phyloP scores from a whole-genome alignment of 2,329 filamentous ascomycete genomes.

The Graphiopsis chlorocephala region DNA sequence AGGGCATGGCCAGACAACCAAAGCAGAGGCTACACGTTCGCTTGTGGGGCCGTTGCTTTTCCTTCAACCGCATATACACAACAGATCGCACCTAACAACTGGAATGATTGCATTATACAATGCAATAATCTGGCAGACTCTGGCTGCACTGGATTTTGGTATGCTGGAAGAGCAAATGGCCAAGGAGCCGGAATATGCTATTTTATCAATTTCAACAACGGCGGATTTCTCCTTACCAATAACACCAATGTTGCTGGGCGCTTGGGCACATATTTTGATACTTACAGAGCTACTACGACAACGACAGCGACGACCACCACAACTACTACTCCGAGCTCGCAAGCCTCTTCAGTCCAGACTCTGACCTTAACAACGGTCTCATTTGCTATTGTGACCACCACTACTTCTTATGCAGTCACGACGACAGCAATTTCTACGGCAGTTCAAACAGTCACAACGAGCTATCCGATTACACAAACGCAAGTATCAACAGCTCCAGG shows the following conservation, averaged over 20 bases:
- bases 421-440: conserved; percentile 3
- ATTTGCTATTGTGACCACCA: conserved; percentile 1
- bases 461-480: neutral
- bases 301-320: neutral
- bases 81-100: conserved; percentile 2
- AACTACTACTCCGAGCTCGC: neutral
- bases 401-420: neutral
- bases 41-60: neutral
- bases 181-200: conserved; percentile 27
- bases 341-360: neutral
- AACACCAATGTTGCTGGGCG: conserved; percentile 3
- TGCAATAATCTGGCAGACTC: conserved; percentile 22
- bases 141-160: conserved; percentile 26
- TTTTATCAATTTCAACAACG: conserved; percentile 19
- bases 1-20: neutral
- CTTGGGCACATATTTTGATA: neutral
- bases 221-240: neutral
- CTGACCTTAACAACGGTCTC: neutral
- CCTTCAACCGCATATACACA: neutral
- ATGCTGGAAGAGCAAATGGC: conserved; percentile 23
- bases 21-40: neutral
- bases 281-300: neutral
- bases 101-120: conserved; percentile 25
- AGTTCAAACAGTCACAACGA: conserved; percentile 1
- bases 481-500: conserved; percentile 4